Evolutionary conservation across 2,329 filamentous ascomycete genomes (phyloP), one percentile per base, ranked within the genome.

Genomic region (Daldinia sp.): DNA sequence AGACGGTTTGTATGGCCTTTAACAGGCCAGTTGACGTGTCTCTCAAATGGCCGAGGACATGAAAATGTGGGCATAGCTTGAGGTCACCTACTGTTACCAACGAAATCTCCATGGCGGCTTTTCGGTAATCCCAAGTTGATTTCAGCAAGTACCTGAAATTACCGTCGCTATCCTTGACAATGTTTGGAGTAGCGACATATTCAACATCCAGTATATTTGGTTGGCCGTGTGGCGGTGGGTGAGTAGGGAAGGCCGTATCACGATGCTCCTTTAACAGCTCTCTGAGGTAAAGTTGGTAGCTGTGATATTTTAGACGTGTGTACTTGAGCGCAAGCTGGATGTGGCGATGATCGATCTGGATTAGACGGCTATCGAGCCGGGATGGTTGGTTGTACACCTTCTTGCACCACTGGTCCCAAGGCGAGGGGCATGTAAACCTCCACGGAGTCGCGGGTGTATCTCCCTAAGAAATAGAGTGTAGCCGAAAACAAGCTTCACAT

Each of bases 281-380:
- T n/a, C 34, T 9, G 32, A 52, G 50, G 43, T 65, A 59, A 4
- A 10, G 3, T 8, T 25, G 21, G 45, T 56, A 52, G 3, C 32
- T 17, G 9, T 2, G 25, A 4, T 7, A 5, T 27, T 19, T n/a
- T 21, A 65, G 23, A 11, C 63, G 63, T 29, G 51, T 47, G 30
- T 58, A 59, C 39, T 62, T 65, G 17, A 65, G 47, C n/a, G 63
- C 51, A 13, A 65, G 58, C 47, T 62, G 58, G 23, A 62, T 13
- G n/a, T 65, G 63, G 15, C 25, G 53, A 39, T 65, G 43, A 2
- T 63, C 49, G 19, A 56, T 10, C 1, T 8, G 30, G 47, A 52
- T 0, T 8, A 25, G 53, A 7, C 43, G 50, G 9, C 9, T 2
- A 15, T 35, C 19, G 15, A 59, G 50, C 15, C 45, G 54, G 11